Conservation (phyloP, 2,329 filamentous ascomycete species). For the Exophiala sp. region DNA sequence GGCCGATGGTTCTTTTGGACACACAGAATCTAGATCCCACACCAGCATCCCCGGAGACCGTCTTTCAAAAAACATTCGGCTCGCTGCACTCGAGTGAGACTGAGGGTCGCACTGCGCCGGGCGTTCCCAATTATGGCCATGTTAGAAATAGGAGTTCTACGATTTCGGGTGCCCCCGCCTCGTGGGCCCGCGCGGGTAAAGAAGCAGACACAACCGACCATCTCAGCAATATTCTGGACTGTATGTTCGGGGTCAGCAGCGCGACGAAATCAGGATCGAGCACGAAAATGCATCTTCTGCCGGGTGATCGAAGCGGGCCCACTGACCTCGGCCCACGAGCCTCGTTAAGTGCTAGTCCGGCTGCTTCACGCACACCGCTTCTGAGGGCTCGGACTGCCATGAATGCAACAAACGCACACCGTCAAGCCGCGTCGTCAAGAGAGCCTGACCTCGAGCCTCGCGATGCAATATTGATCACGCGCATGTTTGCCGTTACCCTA, state of each 20-base stretch:
- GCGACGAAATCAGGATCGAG: slow-evolving; percentile 54
- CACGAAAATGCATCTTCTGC: slow-evolving; percentile 56
- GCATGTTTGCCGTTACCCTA: slow-evolving; percentile 54
- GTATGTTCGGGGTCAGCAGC: slow-evolving; percentile 55
- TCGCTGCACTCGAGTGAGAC: slow-evolving; percentile 26
- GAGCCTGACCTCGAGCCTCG: slow-evolving; percentile 35
- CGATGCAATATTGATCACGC: slow-evolving; percentile 52
- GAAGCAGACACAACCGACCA: slow-evolving; percentile 40
- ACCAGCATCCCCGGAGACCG: slow-evolving; percentile 4
- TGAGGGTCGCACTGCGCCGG: slow-evolving; percentile 31
- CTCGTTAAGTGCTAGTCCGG: slow-evolving; percentile 16
- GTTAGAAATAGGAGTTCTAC: slow-evolving; percentile 44
- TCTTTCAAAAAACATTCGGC: neutral
- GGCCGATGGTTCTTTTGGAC: slow-evolving; percentile 42
- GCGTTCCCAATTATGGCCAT: slow-evolving; percentile 37
- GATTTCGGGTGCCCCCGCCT: slow-evolving; percentile 36
- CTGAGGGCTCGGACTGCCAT: slow-evolving; percentile 24
- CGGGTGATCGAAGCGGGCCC: slow-evolving; percentile 13
- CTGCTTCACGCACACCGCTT: slow-evolving; percentile 18
- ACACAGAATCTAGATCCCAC: slow-evolving; percentile 31
- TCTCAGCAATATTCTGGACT: slow-evolving; percentile 50
- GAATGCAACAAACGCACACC: slow-evolving; percentile 1
- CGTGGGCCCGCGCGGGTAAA: slow-evolving; percentile 33
- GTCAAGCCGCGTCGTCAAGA: slow-evolving; percentile 31
- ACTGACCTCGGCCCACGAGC: slow-evolving; percentile 12